Evolutionary conservation across 2,329 filamentous ascomycete genomes (phyloP).

Genomic region (Setomelanomma holmii): DNA sequence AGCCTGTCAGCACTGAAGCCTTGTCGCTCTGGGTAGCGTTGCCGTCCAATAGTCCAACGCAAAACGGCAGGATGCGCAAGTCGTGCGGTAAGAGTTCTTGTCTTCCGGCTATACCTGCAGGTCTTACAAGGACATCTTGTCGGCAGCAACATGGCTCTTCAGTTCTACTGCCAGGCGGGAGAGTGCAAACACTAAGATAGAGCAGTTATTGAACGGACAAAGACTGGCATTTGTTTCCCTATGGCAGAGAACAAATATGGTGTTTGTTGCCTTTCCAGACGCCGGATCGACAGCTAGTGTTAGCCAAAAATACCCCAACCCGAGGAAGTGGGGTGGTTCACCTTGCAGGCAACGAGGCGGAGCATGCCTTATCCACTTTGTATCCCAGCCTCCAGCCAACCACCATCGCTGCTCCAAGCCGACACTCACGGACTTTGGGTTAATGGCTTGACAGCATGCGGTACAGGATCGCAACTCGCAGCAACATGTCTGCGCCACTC

Average conservation of each 20-base stretch:
- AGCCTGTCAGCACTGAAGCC: neutral
- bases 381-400: conserved; percentile 22
- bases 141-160: neutral
- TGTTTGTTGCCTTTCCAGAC: conserved; percentile 9
- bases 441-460: conserved; percentile 26
- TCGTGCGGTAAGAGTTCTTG: conserved; percentile 2
- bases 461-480: conserved; percentile 22
- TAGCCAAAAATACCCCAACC: conserved; percentile 22
- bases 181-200: no score
- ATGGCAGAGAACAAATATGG: neutral
- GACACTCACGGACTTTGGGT: conserved; percentile 23
- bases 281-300: conserved; percentile 5
- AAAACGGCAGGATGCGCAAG: conserved; percentile 4
- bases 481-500: conserved; percentile 27
- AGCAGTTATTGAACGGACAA: no score
- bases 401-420: conserved; percentile 17
- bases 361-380: conserved; percentile 18
- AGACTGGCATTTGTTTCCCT: neutral
- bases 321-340: conserved; percentile 21
- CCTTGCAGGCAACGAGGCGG: conserved; percentile 24
- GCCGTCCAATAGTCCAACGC: neutral
- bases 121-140: neutral
- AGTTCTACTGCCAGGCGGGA: neutral
- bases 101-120: conserved; percentile 1
- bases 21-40: neutral